Evolutionary conservation across 169 alveolate species (phyloP).

Genomic region (Plasmodium malariae): DNA sequence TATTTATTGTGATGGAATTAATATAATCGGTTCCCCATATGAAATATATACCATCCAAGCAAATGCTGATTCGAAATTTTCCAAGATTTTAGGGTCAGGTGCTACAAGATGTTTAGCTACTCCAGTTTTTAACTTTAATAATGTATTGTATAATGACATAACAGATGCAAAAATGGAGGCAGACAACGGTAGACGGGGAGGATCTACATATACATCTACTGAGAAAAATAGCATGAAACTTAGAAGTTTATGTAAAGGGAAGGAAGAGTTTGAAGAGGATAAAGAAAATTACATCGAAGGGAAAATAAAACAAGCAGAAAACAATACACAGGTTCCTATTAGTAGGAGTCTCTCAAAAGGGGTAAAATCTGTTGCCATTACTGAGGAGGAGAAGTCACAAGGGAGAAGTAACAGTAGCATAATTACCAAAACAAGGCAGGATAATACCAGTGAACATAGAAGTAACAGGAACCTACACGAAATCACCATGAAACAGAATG

Average conservation of each 20-base stretch:
- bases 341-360: no score
- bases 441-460: neutral
- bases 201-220: no score
- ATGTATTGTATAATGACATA: no score
- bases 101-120: constrained; percentile 71
- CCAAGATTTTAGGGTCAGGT: constrained; percentile 56
- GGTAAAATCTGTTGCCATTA: no score
- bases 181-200: no score
- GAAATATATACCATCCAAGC: constrained; percentile 29
- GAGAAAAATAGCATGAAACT: neutral
- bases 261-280: neutral
- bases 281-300: neutral
- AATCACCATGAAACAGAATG: neutral
- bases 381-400: no score
- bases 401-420: no score
- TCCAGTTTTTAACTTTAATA: no score
- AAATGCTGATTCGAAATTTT: constrained; percentile 26
- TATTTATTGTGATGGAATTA: constrained; percentile 72
- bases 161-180: neutral
- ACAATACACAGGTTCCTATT: neutral
- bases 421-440: no score
- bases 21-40: constrained; percentile 66
- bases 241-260: neutral
- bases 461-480: neutral
- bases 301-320: neutral